These are phyloP conservation scores for Solanum dulcamara DNA, from an alignment of 257 asterid genomes.

Conservation along the genomic window DNA sequence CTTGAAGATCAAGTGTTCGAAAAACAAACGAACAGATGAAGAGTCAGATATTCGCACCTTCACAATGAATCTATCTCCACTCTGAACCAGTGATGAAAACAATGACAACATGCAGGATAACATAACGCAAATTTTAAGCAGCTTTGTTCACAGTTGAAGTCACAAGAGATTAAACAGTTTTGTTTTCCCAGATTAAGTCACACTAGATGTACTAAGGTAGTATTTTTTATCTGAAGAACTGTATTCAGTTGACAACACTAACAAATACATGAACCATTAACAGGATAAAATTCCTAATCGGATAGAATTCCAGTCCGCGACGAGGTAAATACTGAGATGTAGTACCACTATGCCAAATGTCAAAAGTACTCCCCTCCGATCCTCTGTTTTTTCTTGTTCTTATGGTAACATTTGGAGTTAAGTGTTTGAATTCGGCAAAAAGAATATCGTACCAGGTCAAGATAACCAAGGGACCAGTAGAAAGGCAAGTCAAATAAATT, in stretches of 20 bases:
- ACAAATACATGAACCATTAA: background rate
- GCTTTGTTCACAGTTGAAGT: background rate
- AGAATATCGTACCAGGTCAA: background rate
- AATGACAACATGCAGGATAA: background rate
- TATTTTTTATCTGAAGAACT: background rate
- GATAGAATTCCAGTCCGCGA: background rate
- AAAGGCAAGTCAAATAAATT: background rate
- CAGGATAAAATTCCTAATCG: background rate
- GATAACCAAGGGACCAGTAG: background rate
- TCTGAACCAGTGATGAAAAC: conserved; percentile 28
- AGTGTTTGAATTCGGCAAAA: background rate
- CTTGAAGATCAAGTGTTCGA: conserved; percentile 71
- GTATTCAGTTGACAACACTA: background rate
- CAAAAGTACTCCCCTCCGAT: background rate
- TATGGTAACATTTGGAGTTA: background rate
- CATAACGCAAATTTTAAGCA: background rate
- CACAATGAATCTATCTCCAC: conserved; percentile 76
- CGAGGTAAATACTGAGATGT: background rate
- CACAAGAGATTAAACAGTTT: background rate
- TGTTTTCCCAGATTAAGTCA: background rate
- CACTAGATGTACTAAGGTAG: background rate
- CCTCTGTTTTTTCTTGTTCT: background rate
- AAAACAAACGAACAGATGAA: conserved; percentile 69
- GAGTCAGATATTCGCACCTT: conserved; percentile 53
- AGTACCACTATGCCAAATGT: background rate